Base-by-base conservation (phyloP, 1,139 yeast genomes). In the Suhomyces maxii region DNA sequence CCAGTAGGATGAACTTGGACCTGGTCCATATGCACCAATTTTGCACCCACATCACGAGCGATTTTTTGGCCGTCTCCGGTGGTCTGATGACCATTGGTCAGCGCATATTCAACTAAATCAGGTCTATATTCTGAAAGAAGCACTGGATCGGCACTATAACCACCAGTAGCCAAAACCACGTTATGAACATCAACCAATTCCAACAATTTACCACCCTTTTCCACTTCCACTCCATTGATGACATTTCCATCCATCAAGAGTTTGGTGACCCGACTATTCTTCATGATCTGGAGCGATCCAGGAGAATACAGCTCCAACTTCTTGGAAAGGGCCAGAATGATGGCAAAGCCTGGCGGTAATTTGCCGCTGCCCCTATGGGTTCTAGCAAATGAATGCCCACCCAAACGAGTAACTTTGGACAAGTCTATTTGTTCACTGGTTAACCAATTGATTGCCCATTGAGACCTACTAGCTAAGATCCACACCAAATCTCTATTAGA, bases 1-100 rank as follows among this genome's bases (percentile, higher is more conserved):
- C 75, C 76, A 3, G 76, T 71, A 3, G 76, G 76, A 48, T 70
- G 75, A 6, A 70, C 60, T 54, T 71, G 76, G 13, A 71, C 57
- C 46, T 69, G 60, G 44, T 64, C 67, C 76, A 71, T 70, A 47
- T 69, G 67, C 26, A 68, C 57, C 42, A 69, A 59, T 14, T 63
- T 57, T 6, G 71, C 76, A 39, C 55, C 53, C 37, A 62, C 63
- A 44, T 67, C 73, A 34, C 67, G 47, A 10, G 51, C 57, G 13
- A 71, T 61, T 46, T 65, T 69, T 25, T 63, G 71, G 2, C 76
- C 76, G 50, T 71, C 76, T 0, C 76, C 76, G 1, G 69, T 63
- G 2, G 74, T 68, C 44, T 61, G 63, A 8, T 48, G 55, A 11
- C 71, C 71, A 53, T 71, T 71, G 6, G 76, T 69, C 61, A 66